Evolutionary conservation across 2,329 filamentous ascomycete species (phyloP), one percentile per base, ranked within the genome.

Genomic region (Ascochyta lentis): DNA sequence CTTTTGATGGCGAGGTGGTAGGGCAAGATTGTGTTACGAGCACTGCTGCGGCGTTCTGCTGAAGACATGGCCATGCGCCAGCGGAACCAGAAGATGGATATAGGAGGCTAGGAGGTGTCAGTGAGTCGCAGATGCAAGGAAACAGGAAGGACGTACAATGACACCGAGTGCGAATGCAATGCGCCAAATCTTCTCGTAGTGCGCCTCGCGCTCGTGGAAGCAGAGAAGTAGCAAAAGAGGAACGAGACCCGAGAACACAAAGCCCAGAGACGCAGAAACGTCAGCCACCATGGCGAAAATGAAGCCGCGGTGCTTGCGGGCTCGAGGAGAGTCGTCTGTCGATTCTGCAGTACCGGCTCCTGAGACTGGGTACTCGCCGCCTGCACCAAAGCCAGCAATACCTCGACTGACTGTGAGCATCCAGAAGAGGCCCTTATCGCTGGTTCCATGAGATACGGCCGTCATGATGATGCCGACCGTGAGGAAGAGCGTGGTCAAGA

Each of bases 211-310:
- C 59, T 82, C 74, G 13, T 78, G 70, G 5, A 82, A 79, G 59
- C 80, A 83, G 0, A 83, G 76, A 1, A 84, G 74, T 3, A 85
- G 65, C 0, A 85, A 74, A 8, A 85, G 67, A 1, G 82, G 80
- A 0, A 84, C 78, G 0, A 83, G 66, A 0, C 79, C 79, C 5
- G 76, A 79, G 65, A 78, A 82, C 4, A 82, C 78, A 58, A 83
- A 84, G 0, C 82, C 83, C 9, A 85, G 67, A 1, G 78, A 79
- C 1, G 78, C 74, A 0, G 83, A 80, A 6, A 85, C 68, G 60
- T 84, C 80, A 1, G 79, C 53, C 77, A 84, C 75, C 75, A 85
- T 78, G n/a, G 82, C 82, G 53, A 86, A 84, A 65, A 85, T 80
- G 68, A 84, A 83, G 3, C 84, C 83, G 34, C 82, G 75, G 33